Conservation (phyloP, 805 yeast genomes). For the Sungouiella thailandica region DNA sequence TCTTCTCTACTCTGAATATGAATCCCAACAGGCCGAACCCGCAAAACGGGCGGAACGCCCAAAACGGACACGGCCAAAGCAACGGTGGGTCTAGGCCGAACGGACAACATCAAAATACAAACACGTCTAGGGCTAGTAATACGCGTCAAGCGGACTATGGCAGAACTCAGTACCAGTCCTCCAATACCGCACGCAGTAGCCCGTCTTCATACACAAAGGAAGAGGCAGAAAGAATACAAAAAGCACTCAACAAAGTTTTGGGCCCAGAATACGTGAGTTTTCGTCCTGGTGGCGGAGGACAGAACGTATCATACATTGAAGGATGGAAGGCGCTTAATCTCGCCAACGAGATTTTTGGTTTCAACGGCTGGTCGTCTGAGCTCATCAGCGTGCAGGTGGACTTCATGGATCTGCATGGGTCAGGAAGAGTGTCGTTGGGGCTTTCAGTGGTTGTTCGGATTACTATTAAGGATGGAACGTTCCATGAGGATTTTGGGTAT, state of each 20-base stretch:
- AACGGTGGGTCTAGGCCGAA: too few species aligned
- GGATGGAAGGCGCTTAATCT: constrained; percentile 80
- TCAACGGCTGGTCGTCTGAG: constrained; percentile 79
- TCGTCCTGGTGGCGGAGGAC: constrained; percentile 71
- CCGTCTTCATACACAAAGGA: constrained; percentile 27
- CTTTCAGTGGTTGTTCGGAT: constrained; percentile 68
- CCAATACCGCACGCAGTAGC: constrained; percentile 5
- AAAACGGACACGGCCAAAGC: too few species aligned
- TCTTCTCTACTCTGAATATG: too few species aligned
- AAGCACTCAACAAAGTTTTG: constrained; percentile 33
- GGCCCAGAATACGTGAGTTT: constrained; percentile 79
- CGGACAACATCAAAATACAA: too few species aligned
- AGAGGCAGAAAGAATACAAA: constrained; percentile 33
- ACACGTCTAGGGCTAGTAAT: too few species aligned
- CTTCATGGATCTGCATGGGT: constrained; percentile 57
- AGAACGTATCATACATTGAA: constrained; percentile 66
- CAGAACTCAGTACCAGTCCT: too few species aligned
- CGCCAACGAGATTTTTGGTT: constrained; percentile 80
- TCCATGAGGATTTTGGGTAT: constrained; percentile 71
- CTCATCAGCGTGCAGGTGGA: constrained; percentile 62
- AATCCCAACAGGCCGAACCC: too few species aligned
- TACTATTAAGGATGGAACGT: constrained; percentile 75
- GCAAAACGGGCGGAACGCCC: too few species aligned
- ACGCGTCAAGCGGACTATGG: too few species aligned
- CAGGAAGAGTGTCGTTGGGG: constrained; percentile 54